Base-by-base conservation (phyloP, 805 yeast genomes). In the Saccharomycopsis vini region DNA sequence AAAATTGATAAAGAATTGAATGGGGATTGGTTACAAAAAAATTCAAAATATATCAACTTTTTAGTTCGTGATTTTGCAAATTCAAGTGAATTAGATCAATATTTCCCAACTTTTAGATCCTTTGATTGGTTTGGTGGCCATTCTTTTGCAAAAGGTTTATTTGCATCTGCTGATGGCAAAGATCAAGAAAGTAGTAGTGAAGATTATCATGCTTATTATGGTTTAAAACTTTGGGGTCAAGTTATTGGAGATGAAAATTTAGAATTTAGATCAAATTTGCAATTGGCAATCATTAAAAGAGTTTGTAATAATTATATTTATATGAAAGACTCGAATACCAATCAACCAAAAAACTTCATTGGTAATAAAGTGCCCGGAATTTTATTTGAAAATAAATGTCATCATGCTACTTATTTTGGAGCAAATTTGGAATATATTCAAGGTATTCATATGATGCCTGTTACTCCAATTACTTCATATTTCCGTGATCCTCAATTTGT, bases 81-180 rank as follows among this genome's bases (percentile, higher is more conserved):
- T 50, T 83, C 85, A 3, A 62, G 66, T 4, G 63, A 62, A 13
- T 61, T 63, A 5, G 89, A 82, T 52, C 52, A 56, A 2, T 71
- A 59, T 53, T 81, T 81, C 62, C 88, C 88, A 5, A 79, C 73
- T 15, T 79, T 68, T 36, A 69, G 89, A 55, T 69, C 77, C 5
- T 81, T 81, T 61, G 86, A 80, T 56, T 82, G 85, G 85, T 82
- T 63, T 56, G 73, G 73, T 54, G 90, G 90, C 1, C 89, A 82
- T 56, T 79, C 88, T 0, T 81, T 81, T 75, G 90, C 89, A 1
- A 79, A 78, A 55, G 89, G 90, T 2, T 66, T 81, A 16, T 78
- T 74, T 53, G 70, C 75, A 28, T 69, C 79, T 49, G 84, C 83
- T 5, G 89, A 82, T 59, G 89, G 90, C 23, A 79, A 79, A 52